Evolutionary conservation across 1,139 yeast species (phyloP), one percentile per base, ranked within the genome.

Genomic region (Geotrichum carabidarum): DNA sequence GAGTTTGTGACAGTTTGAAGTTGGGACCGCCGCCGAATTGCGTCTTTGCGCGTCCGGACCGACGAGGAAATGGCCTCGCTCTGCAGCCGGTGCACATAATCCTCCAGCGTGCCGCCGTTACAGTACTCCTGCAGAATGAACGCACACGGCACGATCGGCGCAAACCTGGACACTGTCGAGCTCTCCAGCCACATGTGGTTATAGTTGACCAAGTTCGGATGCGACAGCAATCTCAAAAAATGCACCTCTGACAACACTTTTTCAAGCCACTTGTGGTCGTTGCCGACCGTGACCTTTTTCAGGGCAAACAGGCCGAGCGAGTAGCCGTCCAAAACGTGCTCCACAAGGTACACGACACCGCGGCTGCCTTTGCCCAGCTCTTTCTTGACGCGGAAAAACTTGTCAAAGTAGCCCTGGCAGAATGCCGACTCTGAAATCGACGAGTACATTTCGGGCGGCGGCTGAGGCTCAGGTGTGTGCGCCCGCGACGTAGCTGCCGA

Each of bases 111-210:
- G 0, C 96, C 96, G 11, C 95, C 96, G 53, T 81, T 85, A 66
- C 96, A 89, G 66, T 85, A 89, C 64, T 89, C 96, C 66, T 87
- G 94, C 27, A 89, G 71, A 14, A 89, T 85, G 63, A 81, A 90
- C 8, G 90, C 89, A 66, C 91, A 88, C 0, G 97, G 96, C 1
- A 88, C 82, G 40, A 68, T 65, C 0, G 84, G 84, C 0, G 82
- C 81, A 64, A 79, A 78, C 12, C 78, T 81, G 18, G 81, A 76
- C 34, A 83, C 68, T 40, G 78, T 77, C 31, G 88, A 88, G 65
- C 83, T 74, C 65, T 90, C 97, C 41, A 90, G 70, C 96, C 97
- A 90, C 35, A 89, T 96, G 70, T 90, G 96, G 65, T 89, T 89
- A 66, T 90, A 90, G 31, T 86, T 80, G 22, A 89, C 88, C 61